phyloP scores from a whole-genome alignment of 345 rosid genomes.

The Nasturtium officinale region DNA sequence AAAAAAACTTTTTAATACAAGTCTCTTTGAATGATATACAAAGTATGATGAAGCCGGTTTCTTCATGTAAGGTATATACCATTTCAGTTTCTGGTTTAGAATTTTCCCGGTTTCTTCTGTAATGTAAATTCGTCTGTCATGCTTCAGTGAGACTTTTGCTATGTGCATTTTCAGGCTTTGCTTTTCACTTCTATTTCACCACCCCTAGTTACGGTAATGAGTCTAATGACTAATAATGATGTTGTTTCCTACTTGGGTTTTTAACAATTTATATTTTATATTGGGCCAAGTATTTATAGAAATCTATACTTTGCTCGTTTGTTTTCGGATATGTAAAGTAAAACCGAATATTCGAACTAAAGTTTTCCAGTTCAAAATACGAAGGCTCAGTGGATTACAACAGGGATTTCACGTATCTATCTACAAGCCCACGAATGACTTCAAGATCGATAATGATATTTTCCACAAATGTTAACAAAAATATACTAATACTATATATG shows the following conservation, averaged over 20 bases:
- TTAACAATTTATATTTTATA: neutral
- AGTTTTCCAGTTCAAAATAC: neutral
- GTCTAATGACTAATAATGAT: too few relatives aligned
- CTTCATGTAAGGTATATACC: neutral
- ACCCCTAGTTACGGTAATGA: neutral
- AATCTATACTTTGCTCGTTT: neutral
- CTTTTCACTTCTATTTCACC: neutral
- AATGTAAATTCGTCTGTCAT: slow-evolving; percentile 16
- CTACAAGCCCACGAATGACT: neutral
- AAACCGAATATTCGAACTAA: neutral
- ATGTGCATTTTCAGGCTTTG: slow-evolving; percentile 16
- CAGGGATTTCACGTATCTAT: neutral
- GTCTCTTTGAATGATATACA: slow-evolving; percentile 15
- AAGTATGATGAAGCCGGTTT: slow-evolving; percentile 15
- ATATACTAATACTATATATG: neutral
- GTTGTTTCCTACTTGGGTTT: too few relatives aligned
- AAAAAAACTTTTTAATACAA: slow-evolving; percentile 12
- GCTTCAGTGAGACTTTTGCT: neutral
- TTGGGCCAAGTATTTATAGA: too few relatives aligned
- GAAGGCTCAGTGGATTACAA: neutral
- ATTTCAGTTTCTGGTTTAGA: slow-evolving; percentile 6
- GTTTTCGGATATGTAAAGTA: neutral
- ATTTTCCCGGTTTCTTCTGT: slow-evolving; percentile 3
- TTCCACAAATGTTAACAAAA: neutral
- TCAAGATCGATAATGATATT: neutral